Conservation (phyloP, 331 rosid genomes). For the Stylosanthes scabra region DNA sequence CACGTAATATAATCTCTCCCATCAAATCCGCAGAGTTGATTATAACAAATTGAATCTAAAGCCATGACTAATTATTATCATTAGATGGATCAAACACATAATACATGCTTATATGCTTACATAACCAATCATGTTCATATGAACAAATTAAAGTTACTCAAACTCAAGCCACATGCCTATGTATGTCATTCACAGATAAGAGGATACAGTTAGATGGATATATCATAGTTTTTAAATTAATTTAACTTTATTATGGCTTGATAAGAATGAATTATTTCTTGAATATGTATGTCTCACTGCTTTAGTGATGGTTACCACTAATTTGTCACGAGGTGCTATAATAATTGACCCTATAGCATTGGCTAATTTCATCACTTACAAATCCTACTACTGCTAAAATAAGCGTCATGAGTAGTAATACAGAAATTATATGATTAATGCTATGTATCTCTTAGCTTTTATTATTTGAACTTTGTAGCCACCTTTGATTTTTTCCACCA, state of each 20-base stretch:
- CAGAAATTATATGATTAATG: slow-evolving; percentile 21
- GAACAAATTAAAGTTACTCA: background rate
- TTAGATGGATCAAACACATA: too few species aligned
- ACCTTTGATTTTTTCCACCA: too few species aligned
- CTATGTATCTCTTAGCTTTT: background rate
- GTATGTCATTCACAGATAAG: background rate
- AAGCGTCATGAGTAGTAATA: slow-evolving; percentile 4
- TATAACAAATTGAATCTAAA: too few species aligned
- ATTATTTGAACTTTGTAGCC: too few species aligned
- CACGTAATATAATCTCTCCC: slow-evolving; percentile 23
- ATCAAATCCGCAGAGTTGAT: slow-evolving; percentile 14
- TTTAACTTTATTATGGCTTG: background rate
- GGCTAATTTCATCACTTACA: slow-evolving; percentile 5
- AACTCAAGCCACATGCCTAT: background rate
- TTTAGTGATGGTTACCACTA: slow-evolving; percentile 8
- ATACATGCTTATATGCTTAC: too few species aligned
- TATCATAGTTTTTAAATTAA: background rate
- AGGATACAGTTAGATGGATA: background rate
- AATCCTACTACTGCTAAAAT: slow-evolving; percentile 25
- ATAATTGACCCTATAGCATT: slow-evolving; percentile 33
- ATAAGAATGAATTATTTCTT: background rate
- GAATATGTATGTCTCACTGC: background rate
- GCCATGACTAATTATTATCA: too few species aligned
- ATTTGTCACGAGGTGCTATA: slow-evolving; percentile 31
- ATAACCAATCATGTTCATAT: background rate